Evolutionary conservation across 176 grass and related monocot genomes (phyloP), one percentile per base, ranked within the genome.

Genomic region (Oropetium thomaeum): DNA sequence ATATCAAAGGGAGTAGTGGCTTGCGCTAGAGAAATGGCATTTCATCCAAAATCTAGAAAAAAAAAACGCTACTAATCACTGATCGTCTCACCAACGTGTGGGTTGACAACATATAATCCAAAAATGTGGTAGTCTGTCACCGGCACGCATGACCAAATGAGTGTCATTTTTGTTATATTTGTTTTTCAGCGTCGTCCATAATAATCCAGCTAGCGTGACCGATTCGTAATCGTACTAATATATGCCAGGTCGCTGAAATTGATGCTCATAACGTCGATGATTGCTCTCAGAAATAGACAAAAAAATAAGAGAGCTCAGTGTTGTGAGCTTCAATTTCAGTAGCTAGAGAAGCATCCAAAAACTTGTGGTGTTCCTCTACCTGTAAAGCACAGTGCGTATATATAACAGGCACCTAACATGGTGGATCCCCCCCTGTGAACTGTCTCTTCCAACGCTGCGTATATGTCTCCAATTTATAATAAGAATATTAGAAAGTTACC

Each of bases 251-350:
- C 11, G 27, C 37, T 74, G 71, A 61, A 62, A 48, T 14, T 48
- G 43, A 29, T 22, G 58, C 43, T 62, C 40, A 5, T 75, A 7
- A 10, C n/a, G 58, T 47, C 73, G 17, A 76, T 62, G 39, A 23
- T 62, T 63, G 40, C 27, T 33, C 39, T 27, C 29, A 9, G 14
- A 34, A 63, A 3, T 44, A 34, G 58, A 62, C 41, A 63, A 2
- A 1, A 17, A 54, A 8, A 49, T 4, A 32, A 57, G 31, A 38
- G 37, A 45, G 27, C 73, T 5, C 58, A 63, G n/a, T 62, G 32
- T 27, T 45, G 39, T 62, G 40, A 75, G 58, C 29, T 29, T 48
- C 58, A 35, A 76, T 63, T 25, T 16, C 45, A 76, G 58, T 37
- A 20, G 17, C 3, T 7, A 51, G 48, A 49, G 58, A n/a, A 48